These are phyloP conservation scores for Erodium trifolium DNA, from an alignment of 441 rosid species.

Conservation along the genomic window DNA sequence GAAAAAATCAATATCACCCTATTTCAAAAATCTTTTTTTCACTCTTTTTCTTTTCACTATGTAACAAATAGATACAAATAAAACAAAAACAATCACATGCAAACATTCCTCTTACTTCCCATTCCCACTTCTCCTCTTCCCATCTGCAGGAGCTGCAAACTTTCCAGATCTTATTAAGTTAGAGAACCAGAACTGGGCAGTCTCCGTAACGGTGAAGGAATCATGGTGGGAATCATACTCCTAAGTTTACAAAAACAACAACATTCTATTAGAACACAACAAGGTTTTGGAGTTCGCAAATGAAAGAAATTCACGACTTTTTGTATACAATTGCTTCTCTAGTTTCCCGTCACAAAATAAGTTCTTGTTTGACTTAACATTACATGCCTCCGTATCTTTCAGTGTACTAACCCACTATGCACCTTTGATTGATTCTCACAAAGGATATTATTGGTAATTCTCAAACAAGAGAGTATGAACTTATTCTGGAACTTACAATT, in stretches of 20 bases:
- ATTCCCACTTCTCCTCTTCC: conserved; percentile 46
- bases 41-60: background rate
- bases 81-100: conserved; percentile 9
- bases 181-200: conserved; percentile 26
- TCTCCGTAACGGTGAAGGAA: conserved; percentile 53
- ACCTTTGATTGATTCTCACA: background rate
- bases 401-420: background rate
- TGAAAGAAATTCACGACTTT: background rate
- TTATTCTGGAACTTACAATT: too few species aligned
- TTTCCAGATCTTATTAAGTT: conserved; percentile 26
- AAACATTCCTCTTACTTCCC: conserved; percentile 29
- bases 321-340: background rate
- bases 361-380: background rate
- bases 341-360: background rate
- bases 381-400: too few species aligned
- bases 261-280: background rate
- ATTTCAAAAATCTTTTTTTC: too few species aligned
- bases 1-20: background rate
- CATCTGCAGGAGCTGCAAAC: conserved; percentile 33
- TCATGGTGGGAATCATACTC: conserved; percentile 67
- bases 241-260: conserved; percentile 21
- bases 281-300: background rate
- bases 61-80: conserved; percentile 17
- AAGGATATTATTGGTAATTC: background rate
- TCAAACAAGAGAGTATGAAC: too few species aligned